Conservation (phyloP, 2,329 filamentous ascomycete genomes). For the Trichoderma sp. region DNA sequence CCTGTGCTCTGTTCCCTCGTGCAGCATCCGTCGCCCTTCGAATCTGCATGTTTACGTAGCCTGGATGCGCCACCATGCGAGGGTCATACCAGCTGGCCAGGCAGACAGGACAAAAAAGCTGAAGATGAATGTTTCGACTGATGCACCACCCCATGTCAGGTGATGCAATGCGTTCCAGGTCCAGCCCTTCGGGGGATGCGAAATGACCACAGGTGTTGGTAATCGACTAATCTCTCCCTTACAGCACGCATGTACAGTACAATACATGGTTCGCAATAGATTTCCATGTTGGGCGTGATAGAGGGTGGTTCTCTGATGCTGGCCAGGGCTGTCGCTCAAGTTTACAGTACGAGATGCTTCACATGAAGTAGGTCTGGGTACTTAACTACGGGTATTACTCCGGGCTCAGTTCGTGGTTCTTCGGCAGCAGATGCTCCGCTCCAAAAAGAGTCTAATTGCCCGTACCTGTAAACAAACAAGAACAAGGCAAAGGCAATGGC, state of each 20-base stretch:
- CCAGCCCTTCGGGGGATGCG: conserved; percentile 10
- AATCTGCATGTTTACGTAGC: background rate
- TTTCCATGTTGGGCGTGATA: background rate
- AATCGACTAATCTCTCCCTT: background rate
- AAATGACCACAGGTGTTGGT: background rate
- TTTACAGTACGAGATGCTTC: background rate
- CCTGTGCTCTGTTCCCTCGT: background rate
- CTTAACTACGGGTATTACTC: background rate
- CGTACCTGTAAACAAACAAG: background rate
- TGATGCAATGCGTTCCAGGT: conserved; percentile 8
- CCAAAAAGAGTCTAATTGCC: background rate
- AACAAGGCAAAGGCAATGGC: background rate
- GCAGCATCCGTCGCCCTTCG: background rate
- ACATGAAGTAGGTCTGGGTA: background rate
- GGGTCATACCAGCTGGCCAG: background rate
- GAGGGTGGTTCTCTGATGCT: background rate
- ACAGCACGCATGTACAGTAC: background rate
- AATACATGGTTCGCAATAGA: background rate
- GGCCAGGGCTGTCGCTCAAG: background rate
- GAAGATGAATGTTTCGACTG: background rate
- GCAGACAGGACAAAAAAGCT: background rate
- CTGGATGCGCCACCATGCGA: background rate
- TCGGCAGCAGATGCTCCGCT: background rate
- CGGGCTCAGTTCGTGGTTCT: background rate
- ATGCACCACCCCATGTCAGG: conserved; percentile 2